Evolutionary conservation across 129 eudicot species (phyloP), one percentile per base, ranked within the genome.

Genomic region (Chrysanthemum makinoi): DNA sequence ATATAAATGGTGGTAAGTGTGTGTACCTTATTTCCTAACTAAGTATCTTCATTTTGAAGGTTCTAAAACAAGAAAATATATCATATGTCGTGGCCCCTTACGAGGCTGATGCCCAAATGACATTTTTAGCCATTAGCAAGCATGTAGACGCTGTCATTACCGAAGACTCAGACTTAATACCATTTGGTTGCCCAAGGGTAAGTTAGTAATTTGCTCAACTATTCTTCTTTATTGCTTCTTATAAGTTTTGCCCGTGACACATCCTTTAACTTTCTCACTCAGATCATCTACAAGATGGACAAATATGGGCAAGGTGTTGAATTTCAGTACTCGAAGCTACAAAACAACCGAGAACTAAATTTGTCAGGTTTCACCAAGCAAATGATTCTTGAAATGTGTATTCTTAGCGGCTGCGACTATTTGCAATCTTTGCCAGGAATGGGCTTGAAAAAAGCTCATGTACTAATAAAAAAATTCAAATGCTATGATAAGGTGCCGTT

Each of bases 21-120:
- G 0, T 19, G 15, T 65, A 74, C 64, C 8, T 56, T 39, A 1
- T 15, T 30, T 59, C 1, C 33, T 51, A 62, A 69, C 39, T 35
- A 9, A 26, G 18, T 26, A 28, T 72, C 10, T 9, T 13, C 24
- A 78, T 70, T n/a, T 0, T 28, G 57, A 79, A 94, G 99, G 99
- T 94, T 64, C 74, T 94, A 64, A 90, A 87, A 39, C 83, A 78
- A 76, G 96, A 94, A 77, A 84, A 85, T 65, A 77, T 94, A 12
- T 65, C 78, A 63, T 94, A 87, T 33, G 80, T 94, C 35, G 99
- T 94, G 65, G 99, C 97, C 53, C 99, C 99, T 48, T 94, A 94
- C 60, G 99, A 94, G 75, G 99, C 97, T 69, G 99, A 94, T 84
- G 99, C 99, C 51, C 97, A 94, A 80, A 90, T 94, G 97, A 90